Percentiles rank a stretch among this genome's conserved stretches.
phyloP scores from a whole-genome alignment of 139 green algal species.

The Ettlia oleoabundans region DNA sequence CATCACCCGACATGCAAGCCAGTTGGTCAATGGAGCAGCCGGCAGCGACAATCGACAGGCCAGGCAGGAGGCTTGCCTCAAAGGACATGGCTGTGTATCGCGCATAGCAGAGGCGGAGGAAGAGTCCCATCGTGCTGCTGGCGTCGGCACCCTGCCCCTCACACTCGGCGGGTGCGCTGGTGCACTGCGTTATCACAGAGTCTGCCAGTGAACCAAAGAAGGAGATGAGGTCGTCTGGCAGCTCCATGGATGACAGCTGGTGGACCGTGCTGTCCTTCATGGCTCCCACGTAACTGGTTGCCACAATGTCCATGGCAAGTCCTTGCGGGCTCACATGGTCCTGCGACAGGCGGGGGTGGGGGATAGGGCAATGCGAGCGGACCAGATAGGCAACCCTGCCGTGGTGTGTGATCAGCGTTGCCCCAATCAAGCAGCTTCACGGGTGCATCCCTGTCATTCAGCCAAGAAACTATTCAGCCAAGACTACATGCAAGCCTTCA shows the following conservation, averaged over 20 bases:
- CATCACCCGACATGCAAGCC: not conserved
- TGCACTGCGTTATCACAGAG: conserved; percentile 14
- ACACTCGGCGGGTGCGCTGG: not conserved
- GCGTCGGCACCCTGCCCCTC: conserved; percentile 2
- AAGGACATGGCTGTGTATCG: conserved; percentile 22
- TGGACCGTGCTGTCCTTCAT: conserved; percentile 11
- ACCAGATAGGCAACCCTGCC: too few relatives aligned
- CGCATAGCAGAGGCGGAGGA: conserved; percentile 19
- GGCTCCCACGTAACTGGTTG: not conserved
- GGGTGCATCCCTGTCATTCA: too few relatives aligned
- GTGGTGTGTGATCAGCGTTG: not conserved
- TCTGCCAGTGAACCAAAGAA: conserved; percentile 1
- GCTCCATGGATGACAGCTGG: not conserved
- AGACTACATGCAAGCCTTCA: too few relatives aligned
- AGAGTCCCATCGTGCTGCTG: conserved; percentile 3
- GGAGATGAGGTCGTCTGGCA: conserved; percentile 13
- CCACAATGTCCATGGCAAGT: not conserved
- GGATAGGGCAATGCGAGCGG: too few relatives aligned
- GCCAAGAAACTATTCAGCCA: too few relatives aligned
- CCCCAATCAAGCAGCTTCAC: too few relatives aligned
- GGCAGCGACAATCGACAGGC: not conserved
- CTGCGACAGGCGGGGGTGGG: not conserved
- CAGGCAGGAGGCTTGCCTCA: conserved; percentile 13
- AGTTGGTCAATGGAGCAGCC: too few relatives aligned
- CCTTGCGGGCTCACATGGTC: conserved; percentile 3